Evolutionary conservation across 768 basidiomycete species (phyloP).

Genomic region (Phylloporus rhodoxanthus): DNA sequence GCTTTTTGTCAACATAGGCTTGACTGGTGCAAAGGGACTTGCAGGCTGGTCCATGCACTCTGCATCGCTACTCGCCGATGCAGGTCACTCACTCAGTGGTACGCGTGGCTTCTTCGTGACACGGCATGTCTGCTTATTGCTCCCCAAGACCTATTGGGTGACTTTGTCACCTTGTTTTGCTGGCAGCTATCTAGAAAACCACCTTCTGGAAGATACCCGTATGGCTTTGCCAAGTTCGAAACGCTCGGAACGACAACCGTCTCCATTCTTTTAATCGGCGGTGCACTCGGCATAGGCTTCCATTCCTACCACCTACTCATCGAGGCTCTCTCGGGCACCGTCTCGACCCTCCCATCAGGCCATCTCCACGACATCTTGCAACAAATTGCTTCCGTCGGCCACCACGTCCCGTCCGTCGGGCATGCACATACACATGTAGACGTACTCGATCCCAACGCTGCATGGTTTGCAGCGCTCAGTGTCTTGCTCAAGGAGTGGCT

Average conservation of each 20-base stretch:
- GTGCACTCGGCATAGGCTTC: slow-evolving; percentile 79
- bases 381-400: slow-evolving; percentile 48
- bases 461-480: slow-evolving; percentile 87
- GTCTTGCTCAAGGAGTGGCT: slow-evolving; percentile 89
- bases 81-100: slow-evolving; percentile 88
- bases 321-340: slow-evolving; percentile 61
- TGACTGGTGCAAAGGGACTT: slow-evolving; percentile 78
- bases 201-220: slow-evolving; percentile 78
- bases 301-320: slow-evolving; percentile 86
- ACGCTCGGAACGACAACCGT: slow-evolving; percentile 90
- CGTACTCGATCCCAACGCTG: slow-evolving; percentile 84
- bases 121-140: slow-evolving; percentile 8
- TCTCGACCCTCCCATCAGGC: slow-evolving; percentile 59
- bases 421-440: slow-evolving; percentile 53
- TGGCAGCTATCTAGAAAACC: slow-evolving; percentile 81
- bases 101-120: slow-evolving; percentile 24
- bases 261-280: slow-evolving; percentile 79
- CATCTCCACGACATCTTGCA: slow-evolving; percentile 58
- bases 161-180: slow-evolving; percentile 85
- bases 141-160: slow-evolving; percentile 69
- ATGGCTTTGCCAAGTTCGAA: slow-evolving; percentile 91
- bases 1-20: slow-evolving; percentile 69
- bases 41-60: slow-evolving; percentile 91
- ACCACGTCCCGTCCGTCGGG: slow-evolving; percentile 45
- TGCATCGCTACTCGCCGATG: slow-evolving; percentile 86